phyloP scores from a whole-genome alignment of 1,139 yeast species.

The Pichia cactophila region DNA sequence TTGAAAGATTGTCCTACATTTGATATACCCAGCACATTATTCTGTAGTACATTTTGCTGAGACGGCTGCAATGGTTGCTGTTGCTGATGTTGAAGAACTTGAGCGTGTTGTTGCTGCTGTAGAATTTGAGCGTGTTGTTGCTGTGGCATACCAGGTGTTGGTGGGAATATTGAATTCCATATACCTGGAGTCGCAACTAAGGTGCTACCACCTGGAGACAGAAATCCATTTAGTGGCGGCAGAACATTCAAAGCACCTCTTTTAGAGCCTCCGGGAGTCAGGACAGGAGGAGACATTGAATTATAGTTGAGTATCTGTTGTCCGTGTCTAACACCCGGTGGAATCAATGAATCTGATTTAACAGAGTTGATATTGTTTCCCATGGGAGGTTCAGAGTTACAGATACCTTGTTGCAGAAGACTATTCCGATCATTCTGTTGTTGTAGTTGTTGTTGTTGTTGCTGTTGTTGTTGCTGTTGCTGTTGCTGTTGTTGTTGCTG shows the following conservation, averaged over 20 bases:
- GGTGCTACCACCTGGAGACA: slow-evolving; percentile 30
- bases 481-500: slow-evolving; percentile 1
- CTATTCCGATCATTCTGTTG: neutral
- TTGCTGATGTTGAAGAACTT: slow-evolving; percentile 5
- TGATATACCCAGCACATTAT: neutral
- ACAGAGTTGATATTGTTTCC: neutral
- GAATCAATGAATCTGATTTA: neutral
- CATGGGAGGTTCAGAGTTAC: neutral
- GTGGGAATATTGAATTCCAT: slow-evolving; percentile 40
- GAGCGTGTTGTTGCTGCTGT: slow-evolving; percentile 1
- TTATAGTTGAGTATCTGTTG: neutral
- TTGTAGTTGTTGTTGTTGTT: slow-evolving; percentile 6
- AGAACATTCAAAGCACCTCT: slow-evolving; percentile 29
- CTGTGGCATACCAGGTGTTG: slow-evolving; percentile 26
- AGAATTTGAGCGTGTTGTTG: slow-evolving; percentile 11
- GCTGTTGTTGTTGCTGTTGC: slow-evolving; percentile 2
- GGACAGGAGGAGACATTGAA: slow-evolving; percentile 39
- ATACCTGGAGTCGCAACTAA: slow-evolving; percentile 46
- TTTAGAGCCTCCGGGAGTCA: slow-evolving; percentile 48
- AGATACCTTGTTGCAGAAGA: neutral
- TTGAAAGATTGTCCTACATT: neutral
- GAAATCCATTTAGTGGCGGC: slow-evolving; percentile 39
- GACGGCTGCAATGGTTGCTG: slow-evolving; percentile 3
- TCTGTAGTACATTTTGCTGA: neutral
- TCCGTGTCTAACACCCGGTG: neutral